Percentiles rank a stretch among this genome's conserved stretches.
These are phyloP conservation scores for Recurvomyces mirabilis DNA, from an alignment of 495 filamentous ascomycete species.

Conservation along the genomic window DNA sequence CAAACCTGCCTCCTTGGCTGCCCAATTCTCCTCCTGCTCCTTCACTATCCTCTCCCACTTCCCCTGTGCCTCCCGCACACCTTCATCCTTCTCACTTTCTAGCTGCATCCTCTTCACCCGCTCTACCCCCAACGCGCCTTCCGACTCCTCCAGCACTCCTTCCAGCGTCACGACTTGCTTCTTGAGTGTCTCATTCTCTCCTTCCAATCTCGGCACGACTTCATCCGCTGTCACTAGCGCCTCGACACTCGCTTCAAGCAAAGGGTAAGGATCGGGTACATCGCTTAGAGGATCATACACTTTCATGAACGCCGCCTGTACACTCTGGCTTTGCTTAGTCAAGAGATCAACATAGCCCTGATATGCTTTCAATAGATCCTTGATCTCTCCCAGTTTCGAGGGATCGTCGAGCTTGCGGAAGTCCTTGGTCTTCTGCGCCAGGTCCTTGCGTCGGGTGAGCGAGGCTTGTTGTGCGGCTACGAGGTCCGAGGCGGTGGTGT, in stretches of 20 bases:
- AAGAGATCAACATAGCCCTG: slow-evolving; percentile 94
- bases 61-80: slow-evolving; percentile 72
- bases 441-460: slow-evolving; percentile 85
- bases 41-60: slow-evolving; percentile 87
- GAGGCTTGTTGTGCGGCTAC: slow-evolving; percentile 84
- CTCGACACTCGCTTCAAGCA: slow-evolving; percentile 92
- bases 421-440: slow-evolving; percentile 97
- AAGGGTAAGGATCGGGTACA: slow-evolving; percentile 89
- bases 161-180: slow-evolving; percentile 68
- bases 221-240: slow-evolving; percentile 84
- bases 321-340: slow-evolving; percentile 85
- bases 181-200: slow-evolving; percentile 79
- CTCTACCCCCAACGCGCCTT: slow-evolving; percentile 63
- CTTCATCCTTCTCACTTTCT: slow-evolving; percentile 64
- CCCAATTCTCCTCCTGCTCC: slow-evolving; percentile 95
- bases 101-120: slow-evolving; percentile 57
- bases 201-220: slow-evolving; percentile 72
- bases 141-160: slow-evolving; percentile 81
- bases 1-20: slow-evolving; percentile 79
- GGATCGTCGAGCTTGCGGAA: slow-evolving; percentile 91
- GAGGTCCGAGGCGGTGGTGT: slow-evolving; percentile 85
- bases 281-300: slow-evolving; percentile 89
- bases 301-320: slow-evolving; percentile 82
- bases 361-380: slow-evolving; percentile 78
- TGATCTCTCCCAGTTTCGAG: slow-evolving; percentile 75